These are phyloP conservation scores for Saccharomycopsis javanensis DNA, from an alignment of 805 yeast genomes.

Conservation along the genomic window DNA sequence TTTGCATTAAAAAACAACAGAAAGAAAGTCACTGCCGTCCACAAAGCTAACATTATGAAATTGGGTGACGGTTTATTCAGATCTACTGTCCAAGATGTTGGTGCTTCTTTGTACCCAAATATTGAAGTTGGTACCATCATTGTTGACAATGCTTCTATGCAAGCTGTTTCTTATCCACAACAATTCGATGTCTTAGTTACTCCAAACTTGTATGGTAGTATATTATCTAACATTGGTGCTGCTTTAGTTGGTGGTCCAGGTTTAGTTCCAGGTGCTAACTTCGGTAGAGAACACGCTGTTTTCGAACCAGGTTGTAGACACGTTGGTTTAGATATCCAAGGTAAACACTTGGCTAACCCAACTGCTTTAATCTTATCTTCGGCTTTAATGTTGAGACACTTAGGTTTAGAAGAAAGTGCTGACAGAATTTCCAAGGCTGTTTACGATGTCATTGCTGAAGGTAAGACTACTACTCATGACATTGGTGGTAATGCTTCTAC, in stretches of 20 bases:
- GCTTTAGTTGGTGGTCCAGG: constrained; percentile 95
- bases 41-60: constrained; percentile 98
- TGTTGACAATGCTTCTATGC: constrained; percentile 99
- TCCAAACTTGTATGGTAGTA: constrained; percentile 97
- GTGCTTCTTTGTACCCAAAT: constrained; percentile 74
- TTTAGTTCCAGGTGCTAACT: constrained; percentile 96
- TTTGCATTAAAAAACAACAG: constrained; percentile 89
- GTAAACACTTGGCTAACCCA: constrained; percentile 93
- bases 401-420: constrained; percentile 79
- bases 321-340: constrained; percentile 94
- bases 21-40: constrained; percentile 89
- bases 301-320: constrained; percentile 99
- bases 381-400: constrained; percentile 86
- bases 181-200: constrained; percentile 97
- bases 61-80: constrained; percentile 97
- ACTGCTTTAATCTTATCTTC: constrained; percentile 94
- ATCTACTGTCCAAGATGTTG: constrained; percentile 76
- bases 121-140: constrained; percentile 83
- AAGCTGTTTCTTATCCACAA: constrained; percentile 96
- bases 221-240: constrained; percentile 95
- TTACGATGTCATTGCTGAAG: constrained; percentile 82
- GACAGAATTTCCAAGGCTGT: constrained; percentile 84
- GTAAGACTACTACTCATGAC: constrained; percentile 76
- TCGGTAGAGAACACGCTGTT: constrained; percentile 94
- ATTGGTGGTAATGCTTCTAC: constrained; percentile 87